phyloP scores from a whole-genome alignment of 441 rosid species.

The Brassica hybrid region DNA sequence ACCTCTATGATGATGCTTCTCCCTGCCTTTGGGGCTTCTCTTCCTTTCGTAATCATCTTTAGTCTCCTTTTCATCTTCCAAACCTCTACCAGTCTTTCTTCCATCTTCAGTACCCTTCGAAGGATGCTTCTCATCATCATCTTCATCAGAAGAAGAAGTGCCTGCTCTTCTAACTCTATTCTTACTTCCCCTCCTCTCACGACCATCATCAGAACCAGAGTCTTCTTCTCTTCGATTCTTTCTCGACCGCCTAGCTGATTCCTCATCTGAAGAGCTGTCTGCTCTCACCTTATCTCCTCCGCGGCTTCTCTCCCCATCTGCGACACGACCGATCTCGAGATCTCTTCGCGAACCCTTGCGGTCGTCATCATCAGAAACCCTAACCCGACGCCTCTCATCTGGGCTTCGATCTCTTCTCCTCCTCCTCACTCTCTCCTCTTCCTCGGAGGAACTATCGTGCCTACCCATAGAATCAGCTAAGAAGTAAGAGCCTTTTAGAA shows the following conservation, averaged over 20 bases:
- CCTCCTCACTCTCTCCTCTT: conserved; percentile 8
- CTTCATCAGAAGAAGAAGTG: conserved; percentile 29
- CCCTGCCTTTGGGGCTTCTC: conserved; percentile 22
- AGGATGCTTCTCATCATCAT: conserved; percentile 10
- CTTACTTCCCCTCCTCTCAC: conserved; percentile 25
- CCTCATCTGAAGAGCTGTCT: conserved; percentile 44
- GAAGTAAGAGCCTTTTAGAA: too few relatives aligned
- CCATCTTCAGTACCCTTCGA: conserved; percentile 21
- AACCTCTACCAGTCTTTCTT: background rate
- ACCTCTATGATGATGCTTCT: conserved; percentile 34
- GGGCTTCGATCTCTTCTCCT: too few relatives aligned
- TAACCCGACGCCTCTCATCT: conserved; percentile 28
- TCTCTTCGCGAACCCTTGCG: conserved; percentile 33
- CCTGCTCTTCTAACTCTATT: conserved; percentile 29
- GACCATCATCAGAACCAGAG: conserved; percentile 21
- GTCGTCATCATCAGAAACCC: conserved; percentile 38
- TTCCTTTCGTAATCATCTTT: conserved; percentile 4
- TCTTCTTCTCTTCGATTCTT: conserved; percentile 21
- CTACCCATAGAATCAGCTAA: conserved; percentile 28
- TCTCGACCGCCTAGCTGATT: conserved; percentile 37
- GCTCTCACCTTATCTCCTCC: conserved; percentile 8
- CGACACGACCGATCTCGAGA: conserved; percentile 21
- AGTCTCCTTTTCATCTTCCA: conserved; percentile 20
- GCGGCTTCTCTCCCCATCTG: conserved; percentile 33
- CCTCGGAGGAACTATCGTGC: conserved; percentile 40